phyloP scores from a whole-genome alignment of 73 alveolate species.

The Paramecium caudatum region DNA sequence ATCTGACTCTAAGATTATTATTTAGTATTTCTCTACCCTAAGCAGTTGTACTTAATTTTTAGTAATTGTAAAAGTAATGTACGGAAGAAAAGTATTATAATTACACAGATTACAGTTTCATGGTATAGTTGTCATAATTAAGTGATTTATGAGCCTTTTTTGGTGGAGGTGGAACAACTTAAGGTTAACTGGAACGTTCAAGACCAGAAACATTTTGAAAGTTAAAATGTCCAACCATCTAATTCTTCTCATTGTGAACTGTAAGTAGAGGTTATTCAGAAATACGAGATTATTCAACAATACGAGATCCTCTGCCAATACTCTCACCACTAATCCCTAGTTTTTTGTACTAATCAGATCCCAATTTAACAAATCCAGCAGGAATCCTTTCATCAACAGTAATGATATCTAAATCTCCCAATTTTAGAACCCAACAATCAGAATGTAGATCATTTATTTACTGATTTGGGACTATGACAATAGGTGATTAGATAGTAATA shows the following conservation, averaged over 20 bases:
- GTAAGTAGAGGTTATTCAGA: slow-evolving; percentile 12
- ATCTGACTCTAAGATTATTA: slow-evolving; percentile 39
- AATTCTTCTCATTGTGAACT: slow-evolving; percentile 30
- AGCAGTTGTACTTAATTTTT: slow-evolving; percentile 16
- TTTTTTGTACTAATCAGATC: slow-evolving; percentile 22
- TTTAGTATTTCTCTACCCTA: slow-evolving; percentile 19
- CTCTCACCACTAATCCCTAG: slow-evolving; percentile 34
- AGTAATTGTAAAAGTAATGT: slow-evolving; percentile 54
- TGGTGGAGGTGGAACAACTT: background rate
- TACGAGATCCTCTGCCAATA: background rate
- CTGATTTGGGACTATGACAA: slow-evolving; percentile 43
- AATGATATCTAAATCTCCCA: slow-evolving; percentile 48
- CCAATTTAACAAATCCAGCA: slow-evolving; percentile 23
- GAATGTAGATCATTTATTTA: slow-evolving; percentile 55
- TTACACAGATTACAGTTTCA: slow-evolving; percentile 20
- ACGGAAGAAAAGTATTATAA: slow-evolving; percentile 56
- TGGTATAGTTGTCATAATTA: slow-evolving; percentile 3
- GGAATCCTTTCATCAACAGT: background rate
- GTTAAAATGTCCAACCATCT: slow-evolving; percentile 1
- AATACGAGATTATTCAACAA: slow-evolving; percentile 20
- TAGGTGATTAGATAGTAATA: slow-evolving; percentile 55
- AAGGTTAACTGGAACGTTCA: slow-evolving; percentile 7
- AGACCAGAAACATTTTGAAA: background rate
- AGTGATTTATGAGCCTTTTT: slow-evolving; percentile 2
- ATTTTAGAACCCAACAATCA: slow-evolving; percentile 58